These are phyloP conservation scores for Malassezia japonica DNA, from an alignment of 1,284 basidiomycete species.

Conservation along the genomic window DNA sequence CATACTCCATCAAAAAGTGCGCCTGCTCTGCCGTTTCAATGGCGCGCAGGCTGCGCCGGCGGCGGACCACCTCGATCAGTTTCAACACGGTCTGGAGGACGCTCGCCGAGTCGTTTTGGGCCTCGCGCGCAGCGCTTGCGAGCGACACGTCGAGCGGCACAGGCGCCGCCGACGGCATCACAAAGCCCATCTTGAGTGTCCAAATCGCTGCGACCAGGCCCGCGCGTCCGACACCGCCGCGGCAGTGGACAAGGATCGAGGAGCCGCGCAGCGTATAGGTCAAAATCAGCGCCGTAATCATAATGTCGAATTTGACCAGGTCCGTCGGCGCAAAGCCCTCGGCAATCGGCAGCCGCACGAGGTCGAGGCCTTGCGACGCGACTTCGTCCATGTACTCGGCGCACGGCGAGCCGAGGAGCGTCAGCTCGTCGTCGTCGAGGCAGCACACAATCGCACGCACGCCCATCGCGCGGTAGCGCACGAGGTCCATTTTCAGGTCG, in stretches of 20 bases:
- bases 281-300: conserved; percentile 63
- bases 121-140: neutral
- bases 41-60: conserved; percentile 37
- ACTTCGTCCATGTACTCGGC: conserved; percentile 62
- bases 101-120: neutral
- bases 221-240: conserved; percentile 87
- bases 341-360: conserved; percentile 70
- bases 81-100: conserved; percentile 11
- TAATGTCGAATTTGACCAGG: conserved; percentile 67
- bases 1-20: conserved; percentile 31
- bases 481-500: conserved; percentile 67
- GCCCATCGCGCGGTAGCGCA: conserved; percentile 65
- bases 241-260: conserved; percentile 76
- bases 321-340: conserved; percentile 79
- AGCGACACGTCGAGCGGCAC: neutral
- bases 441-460: conserved; percentile 77
- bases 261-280: conserved; percentile 67
- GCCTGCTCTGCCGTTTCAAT: conserved; percentile 48
- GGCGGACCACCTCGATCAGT: conserved; percentile 35
- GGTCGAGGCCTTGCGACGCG: conserved; percentile 61
- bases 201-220: conserved; percentile 86
- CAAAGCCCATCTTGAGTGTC: conserved; percentile 80
- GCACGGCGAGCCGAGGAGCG: conserved; percentile 75
- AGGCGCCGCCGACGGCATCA: conserved; percentile 20
- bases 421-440: conserved; percentile 74